Percentiles rank a stretch among this genome's conserved stretches.
Evolutionary conservation across 257 asterid species (phyloP).

Genomic region (Gardenia jasminoides): DNA sequence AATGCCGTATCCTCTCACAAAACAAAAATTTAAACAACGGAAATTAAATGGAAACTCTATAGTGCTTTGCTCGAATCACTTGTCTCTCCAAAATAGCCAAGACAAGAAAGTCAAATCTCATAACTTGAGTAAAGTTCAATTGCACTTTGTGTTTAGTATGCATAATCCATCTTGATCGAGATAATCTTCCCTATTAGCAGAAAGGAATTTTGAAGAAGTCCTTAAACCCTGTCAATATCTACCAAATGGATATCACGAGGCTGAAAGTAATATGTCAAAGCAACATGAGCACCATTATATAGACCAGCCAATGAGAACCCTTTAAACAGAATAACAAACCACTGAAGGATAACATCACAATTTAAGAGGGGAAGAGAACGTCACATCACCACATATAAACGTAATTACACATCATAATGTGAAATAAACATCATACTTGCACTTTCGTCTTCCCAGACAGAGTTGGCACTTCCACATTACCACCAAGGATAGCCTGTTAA

Average conservation of each 20-base stretch:
- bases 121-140: not conserved
- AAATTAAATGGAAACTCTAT: not conserved
- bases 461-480: constrained; percentile 77
- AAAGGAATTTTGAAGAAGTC: too few species aligned
- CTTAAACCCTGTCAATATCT: too few species aligned
- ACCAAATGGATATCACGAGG: too few species aligned
- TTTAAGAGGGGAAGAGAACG: not conserved
- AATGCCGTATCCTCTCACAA: not conserved
- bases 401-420: constrained; percentile 10
- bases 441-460: constrained; percentile 61
- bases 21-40: not conserved
- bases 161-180: too few species aligned
- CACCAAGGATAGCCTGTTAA: constrained; percentile 93
- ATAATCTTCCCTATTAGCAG: too few species aligned
- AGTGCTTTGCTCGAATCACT: not conserved
- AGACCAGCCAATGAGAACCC: too few species aligned
- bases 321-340: too few species aligned
- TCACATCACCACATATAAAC: constrained; percentile 3
- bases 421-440: constrained; percentile 45
- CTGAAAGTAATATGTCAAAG: too few species aligned
- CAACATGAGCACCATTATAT: too few species aligned
- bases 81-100: not conserved
- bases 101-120: not conserved
- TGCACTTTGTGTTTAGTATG: not conserved
- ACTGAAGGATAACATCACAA: too few species aligned